Evolutionary conservation across 495 filamentous ascomycete genomes (phyloP).

Genomic region (Trypethelium eluteriae): DNA sequence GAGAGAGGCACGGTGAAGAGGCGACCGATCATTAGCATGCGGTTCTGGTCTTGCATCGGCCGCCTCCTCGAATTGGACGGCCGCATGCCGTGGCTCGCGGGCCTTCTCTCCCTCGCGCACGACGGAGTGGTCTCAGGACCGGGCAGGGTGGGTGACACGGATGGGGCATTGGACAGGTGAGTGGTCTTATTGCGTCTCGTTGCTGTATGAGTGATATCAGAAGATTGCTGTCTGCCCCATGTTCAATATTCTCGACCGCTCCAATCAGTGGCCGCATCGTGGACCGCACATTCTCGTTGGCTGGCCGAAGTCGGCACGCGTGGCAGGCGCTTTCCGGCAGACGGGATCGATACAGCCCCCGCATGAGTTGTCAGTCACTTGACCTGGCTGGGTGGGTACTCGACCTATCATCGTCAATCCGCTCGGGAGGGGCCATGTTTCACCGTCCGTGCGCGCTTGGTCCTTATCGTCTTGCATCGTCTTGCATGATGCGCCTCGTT

Average conservation of each 20-base stretch:
- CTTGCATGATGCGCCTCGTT: conserved; percentile 25
- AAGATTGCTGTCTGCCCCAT: background rate
- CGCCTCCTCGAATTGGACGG: conserved; percentile 60
- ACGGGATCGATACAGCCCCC: conserved; percentile 29
- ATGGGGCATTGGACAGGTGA: conserved; percentile 85
- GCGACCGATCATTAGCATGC: conserved; percentile 67
- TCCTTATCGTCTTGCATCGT: conserved; percentile 40
- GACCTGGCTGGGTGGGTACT: conserved; percentile 37
- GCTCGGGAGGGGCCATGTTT: conserved; percentile 2
- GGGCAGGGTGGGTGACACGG: conserved; percentile 61
- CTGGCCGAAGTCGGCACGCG: conserved; percentile 14
- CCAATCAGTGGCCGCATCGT: background rate
- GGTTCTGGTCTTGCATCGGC: conserved; percentile 60
- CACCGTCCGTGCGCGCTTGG: conserved; percentile 22
- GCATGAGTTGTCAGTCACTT: conserved; percentile 64
- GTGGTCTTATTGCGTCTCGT: conserved; percentile 36
- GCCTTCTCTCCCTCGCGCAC: conserved; percentile 62
- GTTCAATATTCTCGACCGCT: conserved; percentile 8
- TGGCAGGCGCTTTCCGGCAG: conserved; percentile 6
- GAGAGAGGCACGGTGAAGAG: conserved; percentile 29
- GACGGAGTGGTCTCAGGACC: conserved; percentile 62
- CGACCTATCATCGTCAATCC: background rate
- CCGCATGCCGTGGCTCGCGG: conserved; percentile 82
- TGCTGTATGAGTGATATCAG: conserved; percentile 16
- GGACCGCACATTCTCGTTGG: background rate